Conservation (phyloP, 495 filamentous ascomycete species). For the Penicillium cosmopolitanum region DNA sequence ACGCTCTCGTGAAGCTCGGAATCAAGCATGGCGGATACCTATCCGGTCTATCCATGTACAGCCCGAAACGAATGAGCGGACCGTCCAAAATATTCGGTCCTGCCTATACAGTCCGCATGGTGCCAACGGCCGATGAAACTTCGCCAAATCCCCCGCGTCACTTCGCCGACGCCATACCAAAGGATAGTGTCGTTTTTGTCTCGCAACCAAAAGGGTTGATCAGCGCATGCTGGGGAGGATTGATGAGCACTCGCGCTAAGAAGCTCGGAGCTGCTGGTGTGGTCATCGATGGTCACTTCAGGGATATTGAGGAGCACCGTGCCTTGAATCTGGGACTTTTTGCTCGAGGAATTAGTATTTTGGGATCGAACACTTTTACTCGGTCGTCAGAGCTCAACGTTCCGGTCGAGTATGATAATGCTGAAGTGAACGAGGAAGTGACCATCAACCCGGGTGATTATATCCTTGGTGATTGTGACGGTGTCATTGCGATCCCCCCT, state of each 20-base stretch:
- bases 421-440: constrained; percentile 44
- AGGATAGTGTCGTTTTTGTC: constrained; percentile 57
- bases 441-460: constrained; percentile 59
- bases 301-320: constrained; percentile 63
- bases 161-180: constrained; percentile 51
- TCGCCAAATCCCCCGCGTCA: constrained; percentile 19
- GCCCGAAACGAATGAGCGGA: constrained; percentile 53
- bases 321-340: constrained; percentile 55
- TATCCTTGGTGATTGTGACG: constrained; percentile 59
- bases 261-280: constrained; percentile 41
- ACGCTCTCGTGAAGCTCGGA: constrained; percentile 49
- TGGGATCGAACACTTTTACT: constrained; percentile 28
- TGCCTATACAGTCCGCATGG: constrained; percentile 57
- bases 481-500: constrained; percentile 47
- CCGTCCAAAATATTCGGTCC: constrained; percentile 59
- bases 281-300: constrained; percentile 61
- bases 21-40: constrained; percentile 59
- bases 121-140: constrained; percentile 20
- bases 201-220: constrained; percentile 54
- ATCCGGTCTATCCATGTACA: constrained; percentile 60
- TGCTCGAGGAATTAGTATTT: constrained; percentile 52
- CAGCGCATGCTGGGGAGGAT: constrained; percentile 62
- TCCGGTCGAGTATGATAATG: constrained; percentile 35
- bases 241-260: constrained; percentile 60
- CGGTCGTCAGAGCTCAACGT: constrained; percentile 33